Base-by-base conservation (phyloP, 148 eudicot genomes). In the Fallopia convolvulus region DNA sequence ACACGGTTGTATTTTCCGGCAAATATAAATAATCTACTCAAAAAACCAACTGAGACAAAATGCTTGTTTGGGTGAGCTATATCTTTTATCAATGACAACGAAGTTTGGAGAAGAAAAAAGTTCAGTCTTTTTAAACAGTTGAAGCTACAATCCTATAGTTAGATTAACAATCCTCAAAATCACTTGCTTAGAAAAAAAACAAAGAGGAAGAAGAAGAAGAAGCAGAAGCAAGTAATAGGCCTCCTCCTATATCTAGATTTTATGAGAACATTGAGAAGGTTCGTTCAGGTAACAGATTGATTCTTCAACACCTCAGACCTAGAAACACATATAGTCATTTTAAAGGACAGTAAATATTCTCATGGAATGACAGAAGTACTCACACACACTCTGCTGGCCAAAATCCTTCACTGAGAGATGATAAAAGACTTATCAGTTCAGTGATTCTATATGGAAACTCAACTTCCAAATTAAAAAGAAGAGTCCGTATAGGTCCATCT, bases 361-460 rank as follows among this genome's bases (percentile, higher is more conserved):
- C 41, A 66, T n/a, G 47, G 47, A 61, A 32, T 77, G 32, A 30
- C 15, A 74, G 70, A 46, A 75, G 30, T 68, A 89, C 99, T 89
- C 86, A 95, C 97, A 89, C 97, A 83, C 99, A 95, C 84, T 95
- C 94, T 1, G 99, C 92, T 78, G 99, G 97, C 99, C 99, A 95
- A 66, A 83, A 74, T 79, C 99, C 99, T 82, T 91, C 97, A 79
- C 86, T 85, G 63, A 95, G 90, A 77, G 99, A 93, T 41, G 99
- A 87, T 74, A 92, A 80, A 77, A 92, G 82, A 41, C 81, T 83
- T 65, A 89, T 79, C 82, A 95, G 83, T 79, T 92, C 97, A 36
- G 82, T 65, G 70, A 82, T 89, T 83, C 92, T 86, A 79, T 77
- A 88, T 44, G 99, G 99, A 78, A 95, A 95, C 81, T 92, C 99